Conservation (phyloP, 2,329 filamentous ascomycete genomes). For the Amylocarpus encephaloides region DNA sequence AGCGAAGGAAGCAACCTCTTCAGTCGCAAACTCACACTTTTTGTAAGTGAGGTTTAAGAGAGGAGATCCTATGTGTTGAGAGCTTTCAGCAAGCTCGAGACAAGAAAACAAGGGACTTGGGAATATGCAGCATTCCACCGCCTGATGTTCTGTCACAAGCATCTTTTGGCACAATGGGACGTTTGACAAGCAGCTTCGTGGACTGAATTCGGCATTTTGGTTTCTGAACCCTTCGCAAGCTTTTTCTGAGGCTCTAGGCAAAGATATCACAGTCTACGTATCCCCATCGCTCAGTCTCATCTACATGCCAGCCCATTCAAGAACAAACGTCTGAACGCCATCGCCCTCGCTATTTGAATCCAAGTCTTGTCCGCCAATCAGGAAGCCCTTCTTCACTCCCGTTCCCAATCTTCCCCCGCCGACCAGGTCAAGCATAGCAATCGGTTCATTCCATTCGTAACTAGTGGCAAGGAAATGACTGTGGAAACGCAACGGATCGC, state of each 20-base stretch:
- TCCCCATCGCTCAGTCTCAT: not conserved
- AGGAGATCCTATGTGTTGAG: no score
- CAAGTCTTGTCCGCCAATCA: slow-evolving; percentile 66
- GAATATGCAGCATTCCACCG: no score
- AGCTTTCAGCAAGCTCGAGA: no score
- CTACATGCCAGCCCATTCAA: slow-evolving; percentile 95
- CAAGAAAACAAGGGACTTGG: no score
- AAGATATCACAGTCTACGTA: not conserved
- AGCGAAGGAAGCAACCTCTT: no score
- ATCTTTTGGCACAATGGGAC: no score
- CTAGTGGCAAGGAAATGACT: slow-evolving; percentile 88
- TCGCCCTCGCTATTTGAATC: slow-evolving; percentile 29
- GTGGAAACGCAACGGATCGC: slow-evolving; percentile 90
- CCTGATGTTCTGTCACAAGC: no score
- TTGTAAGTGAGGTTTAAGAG: no score
- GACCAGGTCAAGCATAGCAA: slow-evolving; percentile 78
- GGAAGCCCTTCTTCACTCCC: slow-evolving; percentile 90
- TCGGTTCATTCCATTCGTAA: slow-evolving; percentile 79
- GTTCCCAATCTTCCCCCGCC: slow-evolving; percentile 84
- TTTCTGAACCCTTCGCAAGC: no score
- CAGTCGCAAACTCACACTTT: no score
- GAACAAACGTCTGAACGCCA: slow-evolving; percentile 66
- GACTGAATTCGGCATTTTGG: no score
- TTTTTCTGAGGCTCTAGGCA: no score
- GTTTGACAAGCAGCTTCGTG: not conserved